Conservation (phyloP, 306 rosid genomes). For the Vigna angularis region DNA sequence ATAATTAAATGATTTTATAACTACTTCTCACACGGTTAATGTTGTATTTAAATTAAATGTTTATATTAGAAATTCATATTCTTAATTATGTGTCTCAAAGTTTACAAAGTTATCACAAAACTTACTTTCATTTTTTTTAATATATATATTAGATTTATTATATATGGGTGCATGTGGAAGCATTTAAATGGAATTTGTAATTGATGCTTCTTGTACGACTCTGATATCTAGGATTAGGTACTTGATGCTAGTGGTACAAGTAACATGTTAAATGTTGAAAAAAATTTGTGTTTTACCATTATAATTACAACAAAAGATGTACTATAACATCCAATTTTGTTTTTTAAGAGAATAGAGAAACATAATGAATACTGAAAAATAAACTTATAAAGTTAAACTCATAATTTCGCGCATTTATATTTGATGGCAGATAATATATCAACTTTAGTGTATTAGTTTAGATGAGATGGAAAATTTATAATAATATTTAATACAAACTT, state of each 20-base stretch:
- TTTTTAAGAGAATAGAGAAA: too few species aligned
- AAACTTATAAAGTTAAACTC: too few species aligned
- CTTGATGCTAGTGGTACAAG: background rate
- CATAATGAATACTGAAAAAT: too few species aligned
- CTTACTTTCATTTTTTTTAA: background rate
- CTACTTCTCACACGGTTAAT: background rate
- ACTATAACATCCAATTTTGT: too few species aligned
- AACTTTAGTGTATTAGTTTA: too few species aligned
- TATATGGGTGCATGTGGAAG: background rate
- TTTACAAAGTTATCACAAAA: background rate
- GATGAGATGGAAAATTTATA: too few species aligned
- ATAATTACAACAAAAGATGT: background rate
- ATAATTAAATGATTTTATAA: background rate
- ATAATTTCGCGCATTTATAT: too few species aligned
- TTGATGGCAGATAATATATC: too few species aligned
- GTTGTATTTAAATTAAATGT: background rate
- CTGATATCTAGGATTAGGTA: slow-evolving; percentile 5
- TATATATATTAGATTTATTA: background rate
- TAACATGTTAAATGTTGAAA: background rate
- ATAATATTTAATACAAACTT: too few species aligned
- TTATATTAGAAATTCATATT: background rate
- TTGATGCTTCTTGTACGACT: slow-evolving; percentile 28
- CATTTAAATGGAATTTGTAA: background rate
- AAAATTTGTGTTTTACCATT: background rate
- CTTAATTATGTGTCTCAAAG: too few species aligned